Base-by-base conservation (phyloP, 75 land plant genomes). In the Picea sitchensis region DNA sequence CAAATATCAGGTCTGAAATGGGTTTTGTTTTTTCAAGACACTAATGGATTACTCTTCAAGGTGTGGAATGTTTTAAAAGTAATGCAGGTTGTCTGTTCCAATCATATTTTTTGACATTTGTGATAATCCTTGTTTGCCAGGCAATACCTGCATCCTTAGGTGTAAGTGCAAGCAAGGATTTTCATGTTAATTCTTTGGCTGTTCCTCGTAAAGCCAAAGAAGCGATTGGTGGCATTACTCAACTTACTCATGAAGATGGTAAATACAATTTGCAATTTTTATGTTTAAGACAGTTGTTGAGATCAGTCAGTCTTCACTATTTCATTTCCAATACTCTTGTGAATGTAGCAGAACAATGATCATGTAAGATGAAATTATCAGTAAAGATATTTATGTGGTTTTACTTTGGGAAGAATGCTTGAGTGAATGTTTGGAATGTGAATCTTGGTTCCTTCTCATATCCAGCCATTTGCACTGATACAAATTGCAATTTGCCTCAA, bases 171-270 rank as follows among this genome's bases (percentile, higher is more conserved):
- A 82, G 80, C 8, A 95, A 87, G 80, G 85, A 87, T 72, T 89
- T 89, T 60, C 88, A 96, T 86, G 98, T 96, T 26, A 96, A 96
- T 79, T 96, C 99, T 64, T 85, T 96, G 77, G 95, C 99, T 83
- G 99, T 96, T 84, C 95, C 92, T 69, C 93, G 99, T 41, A 96
- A 96, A 87, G 99, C 99, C 61, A 96, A 96, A 81, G 99, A 96
- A 83, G 96, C 99, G n/a, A 96, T 94, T 86, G 99, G 99, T 9
- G 99, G 99, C 77, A 96, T 96, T 78, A 77, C 98, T 38, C 83
- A 80, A 68, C 95, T 96, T 54, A 92, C 95, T 78, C 97, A 96
- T 88, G 69, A 78, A 68, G 94, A 94, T 88, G 99, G 98, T 96
- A 84, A 65, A 62, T 65, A 44, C 34, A 64, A 32, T 71, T 15